phyloP scores from a whole-genome alignment of 208 protist species.

The Herpetomonas samuelpessoai region DNA sequence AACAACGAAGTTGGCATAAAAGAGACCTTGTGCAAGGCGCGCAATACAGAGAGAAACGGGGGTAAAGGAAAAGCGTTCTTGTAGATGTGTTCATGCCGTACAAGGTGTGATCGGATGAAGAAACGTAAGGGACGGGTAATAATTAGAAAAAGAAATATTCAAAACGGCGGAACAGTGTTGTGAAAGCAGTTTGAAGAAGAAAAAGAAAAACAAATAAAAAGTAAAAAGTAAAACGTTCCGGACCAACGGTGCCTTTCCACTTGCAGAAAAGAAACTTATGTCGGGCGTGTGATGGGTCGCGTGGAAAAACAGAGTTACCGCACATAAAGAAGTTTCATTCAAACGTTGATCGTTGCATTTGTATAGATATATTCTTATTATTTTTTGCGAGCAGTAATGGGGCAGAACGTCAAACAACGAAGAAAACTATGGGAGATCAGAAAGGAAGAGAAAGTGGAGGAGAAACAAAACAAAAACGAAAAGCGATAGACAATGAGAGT shows the following conservation, averaged over 20 bases:
- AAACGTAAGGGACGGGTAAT: no score
- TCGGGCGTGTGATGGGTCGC: background rate
- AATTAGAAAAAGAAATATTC: conserved; percentile 6
- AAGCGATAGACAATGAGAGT: background rate
- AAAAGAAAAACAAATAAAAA: background rate
- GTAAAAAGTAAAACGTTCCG: background rate
- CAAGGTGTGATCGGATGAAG: no score
- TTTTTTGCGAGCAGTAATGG: conserved; percentile 10
- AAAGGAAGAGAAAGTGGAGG: background rate
- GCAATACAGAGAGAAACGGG: no score
- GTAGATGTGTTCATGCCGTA: no score
- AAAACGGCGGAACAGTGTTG: conserved; percentile 1
- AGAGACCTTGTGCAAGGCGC: no score
- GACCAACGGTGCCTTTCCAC: background rate
- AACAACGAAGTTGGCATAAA: no score
- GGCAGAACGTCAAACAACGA: conserved; percentile 7
- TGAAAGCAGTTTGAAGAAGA: background rate
- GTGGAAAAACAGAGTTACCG: conserved; percentile 7
- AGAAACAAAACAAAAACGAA: background rate
- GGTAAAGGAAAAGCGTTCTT: no score
- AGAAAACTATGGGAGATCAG: conserved; percentile 5
- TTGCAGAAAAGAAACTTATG: conserved; percentile 3
- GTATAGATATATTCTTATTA: conserved; percentile 4
- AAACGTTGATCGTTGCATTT: background rate
- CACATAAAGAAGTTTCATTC: conserved; percentile 2